A percentile compares a stretch with the other conserved stretches of the same genome.
Conservation (phyloP, 176 grass and related monocot genomes). For the Bolboschoenus planiculmis region DNA sequence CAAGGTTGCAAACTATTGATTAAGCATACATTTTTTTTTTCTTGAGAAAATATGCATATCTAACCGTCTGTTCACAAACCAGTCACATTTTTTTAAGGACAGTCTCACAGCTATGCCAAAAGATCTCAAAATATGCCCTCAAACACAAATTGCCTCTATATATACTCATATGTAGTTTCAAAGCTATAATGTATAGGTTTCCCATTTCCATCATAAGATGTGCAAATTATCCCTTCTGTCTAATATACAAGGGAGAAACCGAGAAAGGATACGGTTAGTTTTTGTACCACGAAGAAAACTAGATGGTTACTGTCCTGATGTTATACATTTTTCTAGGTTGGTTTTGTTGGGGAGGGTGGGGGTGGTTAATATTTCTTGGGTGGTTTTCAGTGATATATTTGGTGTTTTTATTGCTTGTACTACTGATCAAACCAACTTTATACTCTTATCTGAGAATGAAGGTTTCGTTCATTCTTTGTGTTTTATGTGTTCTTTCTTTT, state of each 20-base stretch:
- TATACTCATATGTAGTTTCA: neutral
- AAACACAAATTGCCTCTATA: neutral
- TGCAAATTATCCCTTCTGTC: neutral
- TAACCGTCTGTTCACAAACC: neutral
- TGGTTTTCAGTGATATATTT: neutral
- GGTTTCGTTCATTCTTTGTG: neutral
- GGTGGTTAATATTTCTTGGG: neutral
- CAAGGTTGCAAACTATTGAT: conserved; percentile 1
- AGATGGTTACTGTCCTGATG: neutral
- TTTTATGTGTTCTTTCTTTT: conserved; percentile 14
- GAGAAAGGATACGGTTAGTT: neutral
- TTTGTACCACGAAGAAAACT: neutral
- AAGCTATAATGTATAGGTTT: neutral
- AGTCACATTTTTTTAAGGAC: neutral
- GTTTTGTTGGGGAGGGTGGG: no score
- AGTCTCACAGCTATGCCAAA: neutral
- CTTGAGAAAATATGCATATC: neutral
- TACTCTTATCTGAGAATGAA: neutral
- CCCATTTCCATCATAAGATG: neutral
- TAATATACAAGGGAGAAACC: neutral
- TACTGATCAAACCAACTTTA: neutral
- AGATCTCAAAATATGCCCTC: neutral
- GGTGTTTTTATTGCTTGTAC: neutral
- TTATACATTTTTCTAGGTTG: neutral
- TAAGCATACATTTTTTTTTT: neutral